These are phyloP conservation scores for Cardamine occulta DNA, from an alignment of 345 rosid species.

Conservation along the genomic window DNA sequence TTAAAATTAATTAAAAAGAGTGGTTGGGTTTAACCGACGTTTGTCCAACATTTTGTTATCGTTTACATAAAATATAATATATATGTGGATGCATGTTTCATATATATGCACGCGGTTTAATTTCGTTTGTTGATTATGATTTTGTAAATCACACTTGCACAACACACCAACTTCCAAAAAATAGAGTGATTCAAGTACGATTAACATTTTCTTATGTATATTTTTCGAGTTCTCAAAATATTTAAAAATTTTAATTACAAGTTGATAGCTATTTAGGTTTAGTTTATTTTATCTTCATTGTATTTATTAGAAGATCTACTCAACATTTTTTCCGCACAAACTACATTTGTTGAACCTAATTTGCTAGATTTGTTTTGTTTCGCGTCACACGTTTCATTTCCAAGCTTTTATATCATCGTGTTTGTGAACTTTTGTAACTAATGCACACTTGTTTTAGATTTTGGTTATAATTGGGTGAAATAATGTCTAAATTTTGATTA, in stretches of 20 bases:
- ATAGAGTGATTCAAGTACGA: background rate
- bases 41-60: background rate
- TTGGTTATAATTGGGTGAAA: background rate
- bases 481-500: no score
- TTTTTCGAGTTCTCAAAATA: background rate
- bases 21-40: background rate
- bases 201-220: background rate
- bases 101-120: background rate
- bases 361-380: no score
- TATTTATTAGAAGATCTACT: no score
- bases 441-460: no score
- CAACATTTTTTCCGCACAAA: background rate
- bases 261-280: background rate
- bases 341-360: background rate
- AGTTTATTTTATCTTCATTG: background rate
- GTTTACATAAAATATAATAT: no score
- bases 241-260: no score
- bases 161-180: background rate
- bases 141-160: background rate
- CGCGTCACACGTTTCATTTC: no score
- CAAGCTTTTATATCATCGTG: background rate
- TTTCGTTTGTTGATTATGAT: background rate
- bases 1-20: no score
- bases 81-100: background rate
- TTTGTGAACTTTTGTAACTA: background rate